phyloP scores from a whole-genome alignment of 257 asterid species.

The Solanum infundibuliforme region DNA sequence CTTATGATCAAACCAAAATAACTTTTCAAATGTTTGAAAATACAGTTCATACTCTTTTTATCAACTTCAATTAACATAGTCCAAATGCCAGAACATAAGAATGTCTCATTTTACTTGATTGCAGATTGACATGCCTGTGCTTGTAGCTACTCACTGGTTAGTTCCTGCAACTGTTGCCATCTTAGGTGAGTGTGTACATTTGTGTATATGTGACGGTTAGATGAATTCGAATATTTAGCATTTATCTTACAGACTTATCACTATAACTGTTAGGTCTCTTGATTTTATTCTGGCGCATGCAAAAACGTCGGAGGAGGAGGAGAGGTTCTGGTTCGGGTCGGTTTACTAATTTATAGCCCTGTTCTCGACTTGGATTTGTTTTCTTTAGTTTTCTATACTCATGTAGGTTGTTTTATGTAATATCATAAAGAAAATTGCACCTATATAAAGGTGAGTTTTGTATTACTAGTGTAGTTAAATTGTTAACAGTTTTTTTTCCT shows the following conservation, averaged over 20 bases:
- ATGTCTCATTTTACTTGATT: not conserved
- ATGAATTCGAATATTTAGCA: not conserved
- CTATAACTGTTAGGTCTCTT: conserved; percentile 40
- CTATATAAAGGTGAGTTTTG: conserved; percentile 1
- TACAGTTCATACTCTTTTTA: not conserved
- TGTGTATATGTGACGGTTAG: not conserved
- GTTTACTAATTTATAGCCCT: conserved; percentile 24
- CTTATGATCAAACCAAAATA: not conserved
- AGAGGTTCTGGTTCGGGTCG: conserved; percentile 55
- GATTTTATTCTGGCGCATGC: conserved; percentile 68
- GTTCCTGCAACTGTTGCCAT: conserved; percentile 62
- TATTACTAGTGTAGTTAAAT: not conserved
- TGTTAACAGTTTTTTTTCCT: not conserved
- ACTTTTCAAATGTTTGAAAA: not conserved
- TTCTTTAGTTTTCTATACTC: not conserved
- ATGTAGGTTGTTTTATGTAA: not conserved
- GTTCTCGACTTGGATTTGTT: not conserved
- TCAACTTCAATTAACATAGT: not conserved
- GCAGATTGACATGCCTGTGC: conserved; percentile 79
- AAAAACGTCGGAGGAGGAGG: conserved; percentile 71
- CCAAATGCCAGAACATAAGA: not conserved
- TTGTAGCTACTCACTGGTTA: conserved; percentile 86
- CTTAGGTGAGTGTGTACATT: conserved; percentile 40
- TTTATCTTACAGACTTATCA: not conserved
- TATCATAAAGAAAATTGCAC: not conserved